These are phyloP conservation scores for Durotheca rogersii DNA, from an alignment of 495 filamentous ascomycete species.

Conservation along the genomic window DNA sequence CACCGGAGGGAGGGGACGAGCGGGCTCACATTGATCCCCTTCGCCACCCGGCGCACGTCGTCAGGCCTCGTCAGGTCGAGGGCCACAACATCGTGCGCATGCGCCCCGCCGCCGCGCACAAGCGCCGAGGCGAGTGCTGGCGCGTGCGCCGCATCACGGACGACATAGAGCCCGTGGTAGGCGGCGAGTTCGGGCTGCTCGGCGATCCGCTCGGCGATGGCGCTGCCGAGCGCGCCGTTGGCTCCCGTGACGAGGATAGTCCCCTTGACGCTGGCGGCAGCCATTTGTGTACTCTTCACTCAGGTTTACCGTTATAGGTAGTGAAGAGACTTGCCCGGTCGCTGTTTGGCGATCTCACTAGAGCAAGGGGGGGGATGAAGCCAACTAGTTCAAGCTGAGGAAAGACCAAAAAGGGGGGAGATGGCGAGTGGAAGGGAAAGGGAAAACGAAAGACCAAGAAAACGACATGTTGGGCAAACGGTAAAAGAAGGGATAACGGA, in stretches of 20 bases:
- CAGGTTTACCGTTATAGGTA: too few relatives aligned
- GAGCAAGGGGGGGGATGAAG: too few relatives aligned
- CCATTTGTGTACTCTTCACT: too few relatives aligned
- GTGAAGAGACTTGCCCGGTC: too few relatives aligned
- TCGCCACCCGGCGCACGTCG: conserved; percentile 33
- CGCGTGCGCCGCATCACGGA: conserved; percentile 34
- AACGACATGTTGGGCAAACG: too few relatives aligned
- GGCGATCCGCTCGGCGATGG: conserved; percentile 46
- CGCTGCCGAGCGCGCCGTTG: conserved; percentile 44
- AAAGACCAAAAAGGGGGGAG: too few relatives aligned
- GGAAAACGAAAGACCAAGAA: too few relatives aligned
- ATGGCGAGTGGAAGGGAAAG: too few relatives aligned
- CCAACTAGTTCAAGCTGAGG: too few relatives aligned
- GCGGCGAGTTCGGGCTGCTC: conserved; percentile 36
- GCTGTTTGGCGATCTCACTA: too few relatives aligned
- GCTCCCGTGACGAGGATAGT: conserved; percentile 27
- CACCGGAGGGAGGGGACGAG: too few relatives aligned
- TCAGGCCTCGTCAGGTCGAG: conserved; percentile 37
- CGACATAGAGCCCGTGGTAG: conserved; percentile 41
- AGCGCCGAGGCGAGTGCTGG: conserved; percentile 19
- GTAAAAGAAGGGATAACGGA: too few relatives aligned
- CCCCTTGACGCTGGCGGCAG: conserved; percentile 5
- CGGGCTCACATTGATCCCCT: conserved; percentile 23
- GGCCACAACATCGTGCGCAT: conserved; percentile 32
- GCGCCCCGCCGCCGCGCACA: conserved; percentile 20